Evolutionary conservation across 1,139 yeast species (phyloP), one percentile per base, ranked within the genome.

Genomic region (Blastobotrys malaysiensis): DNA sequence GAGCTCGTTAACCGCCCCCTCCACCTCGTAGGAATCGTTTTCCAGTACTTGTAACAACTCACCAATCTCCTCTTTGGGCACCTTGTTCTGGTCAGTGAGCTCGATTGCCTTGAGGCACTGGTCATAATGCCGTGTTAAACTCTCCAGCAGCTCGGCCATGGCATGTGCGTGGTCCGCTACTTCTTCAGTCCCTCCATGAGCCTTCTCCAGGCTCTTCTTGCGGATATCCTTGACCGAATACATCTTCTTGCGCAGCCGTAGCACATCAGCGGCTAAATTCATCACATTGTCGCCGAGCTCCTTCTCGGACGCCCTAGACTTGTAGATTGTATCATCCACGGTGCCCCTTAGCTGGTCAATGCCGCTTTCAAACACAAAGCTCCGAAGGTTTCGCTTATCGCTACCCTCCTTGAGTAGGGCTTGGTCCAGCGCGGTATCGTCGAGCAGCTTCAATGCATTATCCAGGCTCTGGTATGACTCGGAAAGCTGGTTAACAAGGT

Each of bases 41-140:
- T 65, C 64, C 14, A 76, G 62, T 1, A 77, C 71, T 5, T 54
- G 55, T 11, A 63, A 46, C 13, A 72, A 63, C 45, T 71, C 71
- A 5, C 53, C 58, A n/a, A 66, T 57, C 26, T 65, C 70, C 3
- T 58, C 61, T 1, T 47, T 52, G 16, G 61, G 49, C 7, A 55
- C 31, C 4, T 57, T 53, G 9, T 59, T 58, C n/a, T 54, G 53
- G 16, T 53, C 31, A 14, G 56, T 56, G 53, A 61, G 53, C 20
- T 64, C 63, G 3, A 59, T 53, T 0, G 72, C 70, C 53, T 78
- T 74, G 3, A 71, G 61, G 61, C 96, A 87, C 64, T 87, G 90
- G 66, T 89, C 97, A 61, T 83, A 88, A 69, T 90, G 97, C 53
- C 82, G 80, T 5, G 96, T 86, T 43, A 90, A 72, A 65, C 90